Evolutionary conservation across 257 asterid genomes (phyloP).

Genomic region (Cinchona pubescens): DNA sequence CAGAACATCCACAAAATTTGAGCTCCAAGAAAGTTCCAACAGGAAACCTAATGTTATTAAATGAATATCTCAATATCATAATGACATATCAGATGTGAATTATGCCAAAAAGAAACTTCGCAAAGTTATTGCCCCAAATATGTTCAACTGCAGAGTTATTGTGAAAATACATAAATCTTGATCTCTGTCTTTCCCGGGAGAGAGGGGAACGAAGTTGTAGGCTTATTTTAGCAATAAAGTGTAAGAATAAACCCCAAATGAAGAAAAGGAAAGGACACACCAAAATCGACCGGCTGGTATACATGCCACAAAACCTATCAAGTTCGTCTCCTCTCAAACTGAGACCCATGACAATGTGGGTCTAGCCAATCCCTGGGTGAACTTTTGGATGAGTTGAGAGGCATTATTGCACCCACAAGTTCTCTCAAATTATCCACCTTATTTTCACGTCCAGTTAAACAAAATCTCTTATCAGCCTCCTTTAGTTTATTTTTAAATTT

Average conservation of each 20-base stretch:
- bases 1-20: not conserved
- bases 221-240: constrained; percentile 22
- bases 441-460: constrained; percentile 71
- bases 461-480: constrained; percentile 63
- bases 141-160: constrained; percentile 12
- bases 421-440: constrained; percentile 75
- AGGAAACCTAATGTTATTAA: not conserved
- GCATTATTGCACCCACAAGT: constrained; percentile 76
- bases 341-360: constrained; percentile 86
- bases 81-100: not conserved
- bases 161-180: constrained; percentile 16
- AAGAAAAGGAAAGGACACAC: not conserved
- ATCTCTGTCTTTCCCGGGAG: constrained; percentile 1
- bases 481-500: constrained; percentile 70
- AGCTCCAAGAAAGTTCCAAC: not conserved
- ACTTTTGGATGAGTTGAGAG: constrained; percentile 35
- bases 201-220: not conserved
- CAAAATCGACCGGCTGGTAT: not conserved
- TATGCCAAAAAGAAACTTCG: not conserved
- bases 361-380: constrained; percentile 85
- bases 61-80: not conserved
- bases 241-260: not conserved
- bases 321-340: constrained; percentile 58
- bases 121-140: not conserved
- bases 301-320: constrained; percentile 13